Base-by-base conservation (phyloP, 2,329 filamentous ascomycete genomes). In the Claviceps sorghi region DNA sequence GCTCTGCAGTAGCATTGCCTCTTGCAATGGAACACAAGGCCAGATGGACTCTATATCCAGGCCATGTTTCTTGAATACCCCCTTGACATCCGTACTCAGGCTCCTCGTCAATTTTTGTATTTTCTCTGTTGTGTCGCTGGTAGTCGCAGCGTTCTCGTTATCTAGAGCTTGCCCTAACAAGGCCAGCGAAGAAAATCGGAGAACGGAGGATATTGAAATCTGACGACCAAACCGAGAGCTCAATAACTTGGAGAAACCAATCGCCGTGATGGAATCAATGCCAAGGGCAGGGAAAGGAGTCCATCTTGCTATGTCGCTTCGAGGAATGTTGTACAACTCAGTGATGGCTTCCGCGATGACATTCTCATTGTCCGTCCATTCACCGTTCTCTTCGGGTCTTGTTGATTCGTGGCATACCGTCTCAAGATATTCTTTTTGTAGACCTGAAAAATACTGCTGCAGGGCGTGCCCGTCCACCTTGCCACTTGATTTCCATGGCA, bases 1-100 rank as follows among this genome's bases (percentile, higher is more conserved):
- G 1, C 66, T 66, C 56, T 71, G 59, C 9, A 79, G 77, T 0
- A 95, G 72, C 88, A 95, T 95, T 1, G 84, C 85, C 68, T 94
- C 86, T 64, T 96, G 90, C 0, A 96, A 69, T 1, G 89, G 86
- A 1, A 88, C 94, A 62, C 90, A 95, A 1, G 89, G 89, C 5
- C 90, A 68, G 9, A 95, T 72, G 1, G 69, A 72, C 32, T 76
- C 66, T 2, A 85, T 69, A 0, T 58, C 45, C 4, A 65, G 62
- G 0, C 64, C 64, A 2, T 64, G 55, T 4, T 54, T 32, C 5
- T 21, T 7, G 11, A 56, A 50, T 17, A 9, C 11, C 8, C 29
- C 22, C 6, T 26, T 22, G 15, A 56, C 38, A 13, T 59, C 52
- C 2, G 32, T 40, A 1, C 46, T 21, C 6, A 57, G 48, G 4